phyloP scores from a whole-genome alignment of 345 rosid genomes.

The Carallia pectinifolia region DNA sequence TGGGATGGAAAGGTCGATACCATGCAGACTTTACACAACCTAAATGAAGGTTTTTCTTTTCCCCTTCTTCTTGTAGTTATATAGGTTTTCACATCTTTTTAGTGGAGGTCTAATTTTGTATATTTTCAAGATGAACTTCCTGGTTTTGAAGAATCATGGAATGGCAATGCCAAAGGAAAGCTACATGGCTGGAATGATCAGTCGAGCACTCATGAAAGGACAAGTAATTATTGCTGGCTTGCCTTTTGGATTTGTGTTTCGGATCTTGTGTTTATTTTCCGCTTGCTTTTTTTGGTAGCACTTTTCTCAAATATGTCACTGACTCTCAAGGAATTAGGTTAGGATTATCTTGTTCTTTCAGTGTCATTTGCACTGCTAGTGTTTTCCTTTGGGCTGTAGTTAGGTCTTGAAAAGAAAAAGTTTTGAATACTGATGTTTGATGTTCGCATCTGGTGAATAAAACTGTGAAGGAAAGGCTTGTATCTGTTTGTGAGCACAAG shows the following conservation, averaged over 20 bases:
- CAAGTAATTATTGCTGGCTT: constrained; percentile 29
- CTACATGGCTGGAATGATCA: constrained; percentile 31
- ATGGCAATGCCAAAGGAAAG: constrained; percentile 38
- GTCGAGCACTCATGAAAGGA: constrained; percentile 14
- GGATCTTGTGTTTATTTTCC: not conserved
- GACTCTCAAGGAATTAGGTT: too few relatives aligned
- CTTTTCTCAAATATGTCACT: not conserved
- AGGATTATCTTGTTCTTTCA: too few relatives aligned
- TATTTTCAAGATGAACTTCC: constrained; percentile 51
- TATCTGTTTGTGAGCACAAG: too few relatives aligned
- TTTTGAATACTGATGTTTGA: too few relatives aligned
- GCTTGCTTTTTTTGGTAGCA: not conserved
- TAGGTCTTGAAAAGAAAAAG: too few relatives aligned
- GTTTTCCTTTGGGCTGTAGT: too few relatives aligned
- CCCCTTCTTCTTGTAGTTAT: not conserved
- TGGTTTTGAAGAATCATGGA: constrained; percentile 68
- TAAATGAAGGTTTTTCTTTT: constrained; percentile 57
- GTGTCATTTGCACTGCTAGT: too few relatives aligned
- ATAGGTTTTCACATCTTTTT: not conserved
- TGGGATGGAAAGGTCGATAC: constrained; percentile 77
- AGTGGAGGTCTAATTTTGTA: not conserved
- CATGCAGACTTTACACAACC: constrained; percentile 67
- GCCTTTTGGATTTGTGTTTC: not conserved
- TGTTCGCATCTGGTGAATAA: too few relatives aligned
- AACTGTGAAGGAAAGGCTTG: too few relatives aligned